Conservation (phyloP, 2,329 filamentous ascomycete species). For the Lachnellula willkommii region DNA sequence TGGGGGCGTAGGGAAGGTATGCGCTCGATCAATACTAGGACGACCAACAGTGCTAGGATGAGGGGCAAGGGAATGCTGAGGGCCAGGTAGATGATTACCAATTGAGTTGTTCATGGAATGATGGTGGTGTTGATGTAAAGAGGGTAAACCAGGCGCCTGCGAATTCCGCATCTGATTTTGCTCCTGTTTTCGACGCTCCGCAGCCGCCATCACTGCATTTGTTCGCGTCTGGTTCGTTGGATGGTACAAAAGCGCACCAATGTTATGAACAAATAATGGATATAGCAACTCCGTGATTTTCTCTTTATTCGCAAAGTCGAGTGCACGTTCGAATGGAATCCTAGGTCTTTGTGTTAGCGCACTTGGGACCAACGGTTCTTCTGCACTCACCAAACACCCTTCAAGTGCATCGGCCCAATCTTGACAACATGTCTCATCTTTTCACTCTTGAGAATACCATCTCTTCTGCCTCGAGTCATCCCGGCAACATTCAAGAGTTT, state of each 20-base stretch:
- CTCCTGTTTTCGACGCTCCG: constrained; percentile 70
- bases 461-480: constrained; percentile 92
- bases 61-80: constrained; percentile 51
- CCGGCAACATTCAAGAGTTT: constrained; percentile 95
- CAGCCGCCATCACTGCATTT: constrained; percentile 81
- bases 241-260: constrained; percentile 87
- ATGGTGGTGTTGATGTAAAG: constrained; percentile 62
- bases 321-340: constrained; percentile 96
- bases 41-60: constrained; percentile 66
- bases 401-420: constrained; percentile 97
- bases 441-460: constrained; percentile 96
- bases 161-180: constrained; percentile 59
- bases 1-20: constrained; percentile 91
- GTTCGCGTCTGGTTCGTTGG: constrained; percentile 80
- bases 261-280: constrained; percentile 95
- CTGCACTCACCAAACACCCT: constrained; percentile 83
- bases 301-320: constrained; percentile 99
- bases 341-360: constrained; percentile 40
- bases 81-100: constrained; percentile 43
- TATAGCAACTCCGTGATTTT: constrained; percentile 96
- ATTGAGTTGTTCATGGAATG: constrained; percentile 58
- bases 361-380: neutral
- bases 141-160: constrained; percentile 55
- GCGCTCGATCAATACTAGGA: constrained; percentile 74
- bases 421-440: constrained; percentile 96